Conservation (phyloP, 1,284 basidiomycete genomes). For the Xerocomus minutiporus region DNA sequence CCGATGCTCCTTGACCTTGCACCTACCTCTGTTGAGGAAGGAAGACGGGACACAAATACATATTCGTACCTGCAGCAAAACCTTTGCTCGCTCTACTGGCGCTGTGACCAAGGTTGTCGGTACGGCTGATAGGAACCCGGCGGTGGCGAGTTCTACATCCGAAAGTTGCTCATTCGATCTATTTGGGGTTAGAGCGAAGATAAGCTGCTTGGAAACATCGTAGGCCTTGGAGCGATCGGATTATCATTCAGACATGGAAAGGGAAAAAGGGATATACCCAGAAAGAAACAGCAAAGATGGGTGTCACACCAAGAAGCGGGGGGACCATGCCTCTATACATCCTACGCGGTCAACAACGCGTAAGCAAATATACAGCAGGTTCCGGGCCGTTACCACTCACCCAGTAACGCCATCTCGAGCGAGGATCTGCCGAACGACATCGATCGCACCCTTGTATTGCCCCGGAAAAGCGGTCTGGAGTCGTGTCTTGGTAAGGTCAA, state of each 20-base stretch:
- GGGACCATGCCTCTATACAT: slow-evolving; percentile 97
- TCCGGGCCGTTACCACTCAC: slow-evolving; percentile 41
- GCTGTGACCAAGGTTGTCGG: slow-evolving; percentile 91
- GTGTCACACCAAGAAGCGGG: slow-evolving; percentile 93
- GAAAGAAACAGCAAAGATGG: slow-evolving; percentile 98
- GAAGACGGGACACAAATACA: slow-evolving; percentile 1
- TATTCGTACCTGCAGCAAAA: slow-evolving; percentile 75
- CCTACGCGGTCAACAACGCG: slow-evolving; percentile 37
- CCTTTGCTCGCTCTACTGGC: slow-evolving; percentile 97
- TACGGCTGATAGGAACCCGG: slow-evolving; percentile 93
- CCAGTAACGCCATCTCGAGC: slow-evolving; percentile 87
- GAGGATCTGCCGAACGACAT: slow-evolving; percentile 89
- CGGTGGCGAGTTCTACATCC: slow-evolving; percentile 82
- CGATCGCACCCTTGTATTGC: slow-evolving; percentile 87
- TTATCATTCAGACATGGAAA: slow-evolving; percentile 5
- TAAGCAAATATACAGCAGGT: slow-evolving; percentile 6
- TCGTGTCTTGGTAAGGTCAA: slow-evolving; percentile 95
- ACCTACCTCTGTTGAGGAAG: slow-evolving; percentile 45
- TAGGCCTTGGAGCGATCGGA: slow-evolving; percentile 64
- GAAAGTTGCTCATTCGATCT: slow-evolving; percentile 63
- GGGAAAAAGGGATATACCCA: slow-evolving; percentile 62
- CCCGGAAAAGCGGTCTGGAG: slow-evolving; percentile 92
- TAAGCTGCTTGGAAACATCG: slow-evolving; percentile 88
- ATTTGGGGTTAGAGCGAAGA: slow-evolving; percentile 68
- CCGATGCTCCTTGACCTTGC: slow-evolving; percentile 78